Evolutionary conservation across 805 yeast species (phyloP), one percentile per base, ranked within the genome.

Genomic region (Candida boidinii): DNA sequence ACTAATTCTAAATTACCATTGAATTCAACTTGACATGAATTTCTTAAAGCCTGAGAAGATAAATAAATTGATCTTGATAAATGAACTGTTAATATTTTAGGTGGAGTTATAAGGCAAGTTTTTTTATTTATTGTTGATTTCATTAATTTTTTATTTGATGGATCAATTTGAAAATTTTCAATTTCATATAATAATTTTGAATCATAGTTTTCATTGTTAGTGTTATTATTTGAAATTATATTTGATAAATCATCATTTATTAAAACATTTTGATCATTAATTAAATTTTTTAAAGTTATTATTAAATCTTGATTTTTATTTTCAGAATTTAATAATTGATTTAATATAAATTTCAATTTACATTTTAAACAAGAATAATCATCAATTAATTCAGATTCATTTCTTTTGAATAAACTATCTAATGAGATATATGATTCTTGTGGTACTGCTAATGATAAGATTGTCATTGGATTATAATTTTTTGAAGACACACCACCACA

Each of bases 301-400:
- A 74, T 29, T 1, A 45, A 44, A 15, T 65, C 62, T n/a, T 53
- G 56, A 15, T 49, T 48, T 7, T 35, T 33, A 3, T 40, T 36
- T 29, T 48, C 48, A 20, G 43, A 43, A 19, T 39, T 41, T 23
- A n/a, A 46, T 34, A 56, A 66, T 18, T 60, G 50, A 21, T 48
- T 47, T 25, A 70, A 29, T n/a, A 70, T 62, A 5, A 62, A 62
- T 18, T 49, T 51, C 12, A 76, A 53, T 34, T 79, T 68, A 53
- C 98, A 90, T 35, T 69, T 62, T 28, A 79, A 53, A 50, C 98
- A 90, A 26, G 83, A 81, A 47, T 85, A 94, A 14, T 77, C 86
- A 26, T 80, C 84, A 29, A 79, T 76, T 3, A 81, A 73, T 37
- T 86, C 92, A 2, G 70, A 61, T 41, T 76, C 76, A 42, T 69